Conservation (phyloP, 495 filamentous ascomycete genomes). For the Hypomontagnella submonticulosa region DNA sequence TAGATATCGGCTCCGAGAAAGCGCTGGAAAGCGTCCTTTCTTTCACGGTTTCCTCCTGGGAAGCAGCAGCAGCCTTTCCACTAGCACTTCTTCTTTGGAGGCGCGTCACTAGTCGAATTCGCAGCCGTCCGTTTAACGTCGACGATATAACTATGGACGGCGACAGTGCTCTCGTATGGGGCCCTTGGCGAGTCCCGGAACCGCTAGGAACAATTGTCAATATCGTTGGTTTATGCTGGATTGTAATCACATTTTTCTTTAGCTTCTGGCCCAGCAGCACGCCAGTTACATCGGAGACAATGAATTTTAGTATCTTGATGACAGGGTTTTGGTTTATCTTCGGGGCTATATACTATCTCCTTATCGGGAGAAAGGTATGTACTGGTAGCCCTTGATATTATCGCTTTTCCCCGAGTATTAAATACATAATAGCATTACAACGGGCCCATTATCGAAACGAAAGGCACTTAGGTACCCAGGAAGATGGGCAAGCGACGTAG, state of each 20-base stretch:
- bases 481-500: no score
- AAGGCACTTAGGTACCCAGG: no score
- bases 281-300: slow-evolving; percentile 47
- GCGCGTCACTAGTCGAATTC: slow-evolving; percentile 39
- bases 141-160: slow-evolving; percentile 9
- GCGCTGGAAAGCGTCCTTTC: slow-evolving; percentile 63
- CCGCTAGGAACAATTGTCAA: slow-evolving; percentile 38
- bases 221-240: slow-evolving; percentile 28
- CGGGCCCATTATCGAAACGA: no score
- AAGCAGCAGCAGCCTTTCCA: slow-evolving; percentile 57
- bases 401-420: no score
- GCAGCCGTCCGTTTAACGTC: slow-evolving; percentile 17
- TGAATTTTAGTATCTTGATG: slow-evolving; percentile 59
- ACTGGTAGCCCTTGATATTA: no score
- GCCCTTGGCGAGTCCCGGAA: slow-evolving; percentile 32
- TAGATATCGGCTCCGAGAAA: slow-evolving; percentile 61
- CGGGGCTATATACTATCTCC: slow-evolving; percentile 54
- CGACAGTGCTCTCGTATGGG: slow-evolving; percentile 34
- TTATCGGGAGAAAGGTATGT: slow-evolving; percentile 57
- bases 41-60: slow-evolving; percentile 54
- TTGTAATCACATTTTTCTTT: slow-evolving; percentile 49
- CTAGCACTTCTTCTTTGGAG: slow-evolving; percentile 56
- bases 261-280: slow-evolving; percentile 59
- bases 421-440: no score
- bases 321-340: slow-evolving; percentile 58